Evolutionary conservation across 2,329 filamentous ascomycete species (phyloP).

Genomic region (Chaetomiaceae sp.): DNA sequence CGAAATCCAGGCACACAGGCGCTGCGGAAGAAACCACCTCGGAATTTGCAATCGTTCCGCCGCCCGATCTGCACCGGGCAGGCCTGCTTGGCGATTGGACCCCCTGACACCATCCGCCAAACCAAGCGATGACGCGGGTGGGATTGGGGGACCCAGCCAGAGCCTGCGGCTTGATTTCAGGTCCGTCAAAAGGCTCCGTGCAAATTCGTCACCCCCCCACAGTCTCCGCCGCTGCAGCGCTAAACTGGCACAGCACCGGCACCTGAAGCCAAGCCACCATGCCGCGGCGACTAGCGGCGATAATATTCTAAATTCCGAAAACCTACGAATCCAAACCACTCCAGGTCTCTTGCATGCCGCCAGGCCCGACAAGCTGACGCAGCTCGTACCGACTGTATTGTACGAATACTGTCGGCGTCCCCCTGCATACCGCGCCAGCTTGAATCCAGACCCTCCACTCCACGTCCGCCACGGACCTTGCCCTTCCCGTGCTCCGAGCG

Average conservation of each 20-base stretch:
- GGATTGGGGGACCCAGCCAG: not conserved
- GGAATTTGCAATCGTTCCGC: constrained; percentile 27
- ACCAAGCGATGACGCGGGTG: constrained; percentile 16
- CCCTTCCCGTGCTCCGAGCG: not conserved
- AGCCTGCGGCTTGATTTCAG: not conserved
- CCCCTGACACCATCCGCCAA: constrained; percentile 6
- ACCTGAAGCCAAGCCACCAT: too few species aligned
- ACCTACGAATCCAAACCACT: not conserved
- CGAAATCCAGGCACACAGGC: not conserved
- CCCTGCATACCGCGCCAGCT: not conserved
- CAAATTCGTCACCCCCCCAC: not conserved
- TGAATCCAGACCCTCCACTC: not conserved
- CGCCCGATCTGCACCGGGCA: constrained; percentile 15
- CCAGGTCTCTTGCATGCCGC: not conserved
- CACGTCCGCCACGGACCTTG: not conserved
- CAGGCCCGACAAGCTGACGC: constrained; percentile 7
- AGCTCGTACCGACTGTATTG: too few species aligned
- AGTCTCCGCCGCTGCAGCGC: not conserved
- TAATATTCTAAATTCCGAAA: constrained; percentile 10
- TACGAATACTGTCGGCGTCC: not conserved
- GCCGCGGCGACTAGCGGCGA: constrained; percentile 3
- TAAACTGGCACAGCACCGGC: too few species aligned
- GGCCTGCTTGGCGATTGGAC: too few species aligned
- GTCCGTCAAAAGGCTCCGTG: not conserved
- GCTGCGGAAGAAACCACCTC: constrained; percentile 1